Base-by-base conservation (phyloP, 2,329 filamentous ascomycete genomes). In the Scleromitrula shiraiana region DNA sequence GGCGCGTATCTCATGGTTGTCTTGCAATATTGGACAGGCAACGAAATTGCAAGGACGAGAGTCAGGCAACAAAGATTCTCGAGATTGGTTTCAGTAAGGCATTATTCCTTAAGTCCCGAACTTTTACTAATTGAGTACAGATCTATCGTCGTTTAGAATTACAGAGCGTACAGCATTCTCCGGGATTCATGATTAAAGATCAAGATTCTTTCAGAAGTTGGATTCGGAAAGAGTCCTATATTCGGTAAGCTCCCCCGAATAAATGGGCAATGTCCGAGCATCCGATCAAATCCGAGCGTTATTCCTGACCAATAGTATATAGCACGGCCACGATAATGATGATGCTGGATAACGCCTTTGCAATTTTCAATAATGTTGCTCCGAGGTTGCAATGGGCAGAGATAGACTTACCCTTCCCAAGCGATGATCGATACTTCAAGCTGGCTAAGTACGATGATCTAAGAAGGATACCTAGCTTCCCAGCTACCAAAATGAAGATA, bases 301-400 rank as follows among this genome's bases (percentile, higher is more conserved):
- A n/a, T n/a, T n/a, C n/a, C n/a, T n/a, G n/a, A n/a, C n/a, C n/a
- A n/a, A n/a, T n/a, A n/a, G n/a, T n/a, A n/a, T 41, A 22, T 32
- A 63, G 60, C 22, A 57, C 51, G 7, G 52, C 53, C 10, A 56
- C 51, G 10, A 26, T 61, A 9, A 56, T 60, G 23, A 49, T 55
- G n/a, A 60, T 62, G 58, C 54, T 64, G 5, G 62, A 64, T 41
- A 57, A 58, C 40, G 53, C 54, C 5, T 62, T 62, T 53, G 60
- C 56, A 6, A 60, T 63, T 15, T 62, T 63, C 49, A 62, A 64
- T 44, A 64, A 64, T 27, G 53, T 62, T 2, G 29, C 59, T 5
- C 55, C 59, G 8, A 53, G 57, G n/a, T 50, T 62, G 15, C 60
- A 63, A 48, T 64, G 61, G 61, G 46, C 59, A 2, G 62, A 64